Conservation (phyloP, 1,284 basidiomycete genomes). For the Apiotrichum gracile region DNA sequence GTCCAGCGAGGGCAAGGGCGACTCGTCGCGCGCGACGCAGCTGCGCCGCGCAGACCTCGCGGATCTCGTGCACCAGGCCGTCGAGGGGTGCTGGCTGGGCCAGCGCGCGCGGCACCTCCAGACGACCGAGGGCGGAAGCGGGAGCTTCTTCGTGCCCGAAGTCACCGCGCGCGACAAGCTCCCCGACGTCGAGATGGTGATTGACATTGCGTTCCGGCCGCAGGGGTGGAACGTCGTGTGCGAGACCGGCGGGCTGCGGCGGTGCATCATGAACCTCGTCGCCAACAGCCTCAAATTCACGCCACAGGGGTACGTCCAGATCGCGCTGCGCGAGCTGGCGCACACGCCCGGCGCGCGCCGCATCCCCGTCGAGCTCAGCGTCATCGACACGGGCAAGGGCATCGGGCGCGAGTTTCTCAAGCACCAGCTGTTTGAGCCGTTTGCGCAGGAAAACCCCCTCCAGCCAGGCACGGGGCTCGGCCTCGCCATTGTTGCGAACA, state of each 20-base stretch:
- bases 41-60: slow-evolving; percentile 70
- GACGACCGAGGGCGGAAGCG: slow-evolving; percentile 64
- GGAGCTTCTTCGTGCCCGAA: slow-evolving; percentile 59
- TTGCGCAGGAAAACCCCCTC: slow-evolving; percentile 63
- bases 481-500: slow-evolving; percentile 90
- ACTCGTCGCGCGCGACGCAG: slow-evolving; percentile 59
- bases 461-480: slow-evolving; percentile 94
- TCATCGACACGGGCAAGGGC: slow-evolving; percentile 87
- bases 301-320: slow-evolving; percentile 80
- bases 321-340: slow-evolving; percentile 70
- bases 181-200: slow-evolving; percentile 61
- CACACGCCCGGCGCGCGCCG: slow-evolving; percentile 54
- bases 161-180: slow-evolving; percentile 13
- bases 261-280: slow-evolving; percentile 90
- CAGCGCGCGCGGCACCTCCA: slow-evolving; percentile 70
- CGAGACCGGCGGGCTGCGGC: slow-evolving; percentile 85
- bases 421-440: slow-evolving; percentile 94
- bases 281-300: slow-evolving; percentile 94
- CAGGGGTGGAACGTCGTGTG: slow-evolving; percentile 83
- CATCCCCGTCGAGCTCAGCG: slow-evolving; percentile 74
- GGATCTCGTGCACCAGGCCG: slow-evolving; percentile 87
- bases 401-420: slow-evolving; percentile 82
- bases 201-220: slow-evolving; percentile 59
- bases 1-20: slow-evolving; percentile 70
- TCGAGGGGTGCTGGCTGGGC: slow-evolving; percentile 92